Base-by-base conservation (phyloP, 2,329 filamentous ascomycete species). In the Alternaria ventricosa region DNA sequence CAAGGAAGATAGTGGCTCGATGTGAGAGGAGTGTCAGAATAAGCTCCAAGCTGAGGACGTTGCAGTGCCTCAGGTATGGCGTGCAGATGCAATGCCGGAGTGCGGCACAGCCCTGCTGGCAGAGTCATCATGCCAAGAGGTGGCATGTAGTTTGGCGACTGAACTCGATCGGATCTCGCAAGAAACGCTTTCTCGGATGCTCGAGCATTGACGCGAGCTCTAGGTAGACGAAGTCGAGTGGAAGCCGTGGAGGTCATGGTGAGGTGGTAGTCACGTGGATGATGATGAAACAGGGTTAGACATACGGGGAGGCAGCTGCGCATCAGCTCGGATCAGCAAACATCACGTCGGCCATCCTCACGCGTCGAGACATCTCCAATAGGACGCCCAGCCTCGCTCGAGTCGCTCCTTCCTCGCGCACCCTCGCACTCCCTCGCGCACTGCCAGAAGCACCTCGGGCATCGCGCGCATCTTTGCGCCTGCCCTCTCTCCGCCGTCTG, bases 391-490 rank as follows among this genome's bases (percentile, higher is more conserved):
- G 22, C 33, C 7, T 46, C 23, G 27, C 49, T 46, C 57, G 23
- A 64, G 27, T 49, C 63, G 12, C 23, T 22, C 43, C 53, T 51
- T 15, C 41, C 15, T 18, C n/a, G 36, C 36, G 36, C 41, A 0
- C n/a, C 30, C 47, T 59, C 47, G 50, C 50, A 46, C 41, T 5
- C 18, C 30, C 33, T 59, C 47, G 50, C 50, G 51, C 60, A 55
- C 44, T 57, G 61, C 55, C 49, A 57, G 18, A 44, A 25, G 8
- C 61, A 30, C 25, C 18, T 22, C 55, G 62, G 62, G 63, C 50
- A 54, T 57, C 51, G 66, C 56, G 67, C 63, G 67, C 65, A 54
- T 23, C 53, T 58, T 56, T 66, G 67, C 67, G 67, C 67, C 61
- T 56, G 63, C 63, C 67, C 63, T 50, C 18, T 36, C 10, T 30